Evolutionary conservation across 1,139 yeast species (phyloP), one percentile per base, ranked within the genome.

Genomic region (Yamadazyma spencermartinsiae): DNA sequence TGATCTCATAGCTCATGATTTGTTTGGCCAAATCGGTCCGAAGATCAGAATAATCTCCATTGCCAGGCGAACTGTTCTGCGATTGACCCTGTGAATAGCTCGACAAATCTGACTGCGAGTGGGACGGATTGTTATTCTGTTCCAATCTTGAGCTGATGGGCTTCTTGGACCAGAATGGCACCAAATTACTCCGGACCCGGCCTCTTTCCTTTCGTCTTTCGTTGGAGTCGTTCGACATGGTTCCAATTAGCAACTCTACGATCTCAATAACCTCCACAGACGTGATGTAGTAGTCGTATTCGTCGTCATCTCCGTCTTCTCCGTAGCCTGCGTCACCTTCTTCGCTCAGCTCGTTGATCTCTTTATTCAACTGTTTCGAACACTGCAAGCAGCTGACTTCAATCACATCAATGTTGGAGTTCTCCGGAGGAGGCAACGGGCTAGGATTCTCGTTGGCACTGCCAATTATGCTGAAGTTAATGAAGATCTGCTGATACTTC

Each of bases 191-290:
- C 56, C 86, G 65, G 33, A 80, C 77, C 43, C 86, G 62, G 13
- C 86, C 86, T 37, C 85, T 56, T 53, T 80, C 86, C 44, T 76
- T 71, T 45, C 82, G 64, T 45, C 78, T 71, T 41, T 72, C 77
- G 6, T 68, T 69, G 8, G 79, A 67, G 41, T 75, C 76, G 39
- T 59, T 63, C 26, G 60, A 54, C 44, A 71, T 71, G 10, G 76
- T 68, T 2, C 80, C 79, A 48, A 80, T 77, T 33, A 80, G 56
- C 35, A 79, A 56, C 58, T 80, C 86, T 29, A 80, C 82, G 44
- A 80, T 74, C 55, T 75, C 80, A 47, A 80, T 75, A 28, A 80
- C 83, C 52, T 80, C 86, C 24, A 80, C 86, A 37, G 81, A 74
- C 1, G 86, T 80, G 37, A 80, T 76, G 58, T 79, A 80, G 53